These are phyloP conservation scores for Scheffersomyces ergatensis DNA, from an alignment of 805 yeast species.

Conservation along the genomic window DNA sequence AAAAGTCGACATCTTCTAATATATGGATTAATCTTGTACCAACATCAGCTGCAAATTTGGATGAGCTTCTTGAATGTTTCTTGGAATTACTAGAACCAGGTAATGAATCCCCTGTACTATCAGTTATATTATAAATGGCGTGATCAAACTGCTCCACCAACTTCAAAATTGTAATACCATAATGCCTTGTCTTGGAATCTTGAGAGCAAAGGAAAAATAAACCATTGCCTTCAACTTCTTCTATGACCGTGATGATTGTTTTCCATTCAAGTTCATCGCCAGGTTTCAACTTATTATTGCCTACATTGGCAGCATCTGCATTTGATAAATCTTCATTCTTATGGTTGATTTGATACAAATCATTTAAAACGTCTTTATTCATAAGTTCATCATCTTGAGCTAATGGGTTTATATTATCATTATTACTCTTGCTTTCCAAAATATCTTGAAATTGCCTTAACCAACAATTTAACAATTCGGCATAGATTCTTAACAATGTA, in stretches of 20 bases:
- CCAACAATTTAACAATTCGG: conserved; percentile 83
- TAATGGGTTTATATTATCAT: conserved; percentile 18
- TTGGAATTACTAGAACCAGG: conserved; percentile 9
- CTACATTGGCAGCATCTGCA: conserved; percentile 1
- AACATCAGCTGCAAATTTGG: conserved; percentile 74
- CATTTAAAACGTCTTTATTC: conserved; percentile 38
- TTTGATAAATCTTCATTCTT: conserved; percentile 34
- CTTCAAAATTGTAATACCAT: conserved; percentile 72
- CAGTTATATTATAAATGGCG: conserved; percentile 59
- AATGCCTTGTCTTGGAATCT: conserved; percentile 68
- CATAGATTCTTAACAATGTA: conserved; percentile 62
- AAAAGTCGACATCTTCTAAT: conserved; percentile 66
- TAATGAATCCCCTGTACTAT: conserved; percentile 14
- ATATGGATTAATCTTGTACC: conserved; percentile 77
- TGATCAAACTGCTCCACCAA: conserved; percentile 86
- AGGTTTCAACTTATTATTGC: conserved; percentile 17
- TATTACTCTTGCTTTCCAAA: conserved; percentile 15
- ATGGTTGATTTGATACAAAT: conserved; percentile 44
- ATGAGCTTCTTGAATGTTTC: conserved; percentile 56
- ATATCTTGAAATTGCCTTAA: conserved; percentile 54
- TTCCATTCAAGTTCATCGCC: conserved; percentile 73
- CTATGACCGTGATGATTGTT: conserved; percentile 78
- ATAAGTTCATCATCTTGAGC: conserved; percentile 34
- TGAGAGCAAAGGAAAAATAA: conserved; percentile 87
- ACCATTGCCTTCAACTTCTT: conserved; percentile 96